Evolutionary conservation across 1,284 basidiomycete genomes (phyloP), one percentile per base, ranked within the genome.

Genomic region (Microbotryum silenes-acaulis): DNA sequence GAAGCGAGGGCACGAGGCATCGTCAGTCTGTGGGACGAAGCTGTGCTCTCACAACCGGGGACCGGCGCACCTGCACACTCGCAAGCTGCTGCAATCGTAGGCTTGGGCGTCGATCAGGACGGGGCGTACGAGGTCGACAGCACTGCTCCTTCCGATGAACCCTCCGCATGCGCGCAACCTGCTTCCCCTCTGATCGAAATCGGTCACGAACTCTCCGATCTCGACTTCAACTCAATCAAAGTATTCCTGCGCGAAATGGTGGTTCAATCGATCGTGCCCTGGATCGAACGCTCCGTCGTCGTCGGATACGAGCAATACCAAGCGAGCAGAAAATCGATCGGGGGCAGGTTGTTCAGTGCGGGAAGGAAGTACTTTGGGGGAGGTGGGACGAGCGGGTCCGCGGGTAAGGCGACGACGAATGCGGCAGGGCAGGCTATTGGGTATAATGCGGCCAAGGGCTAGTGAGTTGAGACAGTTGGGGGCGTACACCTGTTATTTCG

Each of bases 301-400:
- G 89, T 96, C 62, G 96, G 91, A 88, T 96, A 96, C 74, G 94
- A 98, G 78, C 82, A 89, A 80, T 93, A 88, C 72, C 84, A 86
- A 21, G 87, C 88, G 20, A 89, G 86, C 25, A 82, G 91, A 54
- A 81, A 89, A 44, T 81, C 96, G 14, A 86, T 97, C 25, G 96
- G 94, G 4, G 87, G 91, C 47, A 83, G 91, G 42, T 77, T 98
- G 4, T 96, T 96, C 75, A 90, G 89, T 5, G 81, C 79, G 0
- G 78, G 80, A 0, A 66, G 80, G 14, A 80, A 80, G 64, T 76
- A 81, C 37, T 81, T 81, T 62, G 76, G 75, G 2, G 65, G 72
- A 3, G 46, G 56, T 18, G 23, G 47, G 2, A 33, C 75, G 29
- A 61, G 75, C 57, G 72, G 73, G 2, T 74, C 33, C 42, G 29